Conservation (phyloP, 2,329 filamentous ascomycete species). For the Fusarium cyanostomum region DNA sequence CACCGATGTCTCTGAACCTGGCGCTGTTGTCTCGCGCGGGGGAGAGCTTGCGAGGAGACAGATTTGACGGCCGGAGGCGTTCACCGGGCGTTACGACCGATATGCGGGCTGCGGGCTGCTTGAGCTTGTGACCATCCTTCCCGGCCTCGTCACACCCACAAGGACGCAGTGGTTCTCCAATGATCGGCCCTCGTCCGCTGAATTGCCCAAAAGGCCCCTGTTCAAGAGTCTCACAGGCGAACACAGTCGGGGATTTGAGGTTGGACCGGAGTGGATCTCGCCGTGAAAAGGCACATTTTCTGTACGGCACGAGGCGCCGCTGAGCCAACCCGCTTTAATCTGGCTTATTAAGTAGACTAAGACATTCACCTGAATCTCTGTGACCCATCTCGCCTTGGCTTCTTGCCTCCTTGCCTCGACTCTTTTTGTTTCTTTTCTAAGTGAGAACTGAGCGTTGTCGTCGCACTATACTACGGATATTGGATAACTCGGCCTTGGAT, state of each 20-base stretch:
- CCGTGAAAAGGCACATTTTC: slow-evolving; percentile 4
- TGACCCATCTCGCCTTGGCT: background rate
- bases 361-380: background rate
- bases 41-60: background rate
- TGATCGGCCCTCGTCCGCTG: background rate
- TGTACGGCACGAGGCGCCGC: slow-evolving; percentile 11
- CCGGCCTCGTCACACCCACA: slow-evolving; percentile 7
- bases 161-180: background rate
- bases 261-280: slow-evolving; percentile 17
- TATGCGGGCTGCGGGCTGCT: slow-evolving; percentile 4
- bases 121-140: slow-evolving; percentile 28
- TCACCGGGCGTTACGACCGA: slow-evolving; percentile 1
- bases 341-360: slow-evolving; percentile 11
- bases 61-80: background rate
- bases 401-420: slow-evolving; percentile 13
- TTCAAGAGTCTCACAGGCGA: background rate
- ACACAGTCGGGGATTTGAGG: slow-evolving; percentile 5
- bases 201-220: slow-evolving; percentile 11
- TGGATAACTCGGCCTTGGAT: too few species aligned
- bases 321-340: slow-evolving; percentile 18
- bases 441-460: too few species aligned
- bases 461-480: too few species aligned
- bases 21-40: background rate
- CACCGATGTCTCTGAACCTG: too few species aligned
- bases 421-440: background rate